Percentiles rank a stretch among this genome's conserved stretches.
phyloP scores from a whole-genome alignment of 495 filamentous ascomycete species.

The Emericellopsis terricola region DNA sequence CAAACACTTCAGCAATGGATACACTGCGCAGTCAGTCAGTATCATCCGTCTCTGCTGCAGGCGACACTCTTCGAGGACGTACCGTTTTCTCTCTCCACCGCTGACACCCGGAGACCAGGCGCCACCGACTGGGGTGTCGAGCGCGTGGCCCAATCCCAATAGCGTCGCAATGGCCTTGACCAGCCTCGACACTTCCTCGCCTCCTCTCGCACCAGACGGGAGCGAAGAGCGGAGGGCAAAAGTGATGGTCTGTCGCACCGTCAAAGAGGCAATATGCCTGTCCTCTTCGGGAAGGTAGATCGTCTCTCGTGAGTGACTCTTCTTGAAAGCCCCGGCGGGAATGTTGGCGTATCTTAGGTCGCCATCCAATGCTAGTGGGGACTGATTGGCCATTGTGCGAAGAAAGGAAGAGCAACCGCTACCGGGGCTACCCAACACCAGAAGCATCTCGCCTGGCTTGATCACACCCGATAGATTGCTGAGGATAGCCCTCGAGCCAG shows the following conservation, averaged over 20 bases:
- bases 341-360: slow-evolving; percentile 48
- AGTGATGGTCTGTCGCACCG: slow-evolving; percentile 48
- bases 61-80: not conserved
- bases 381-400: slow-evolving; percentile 47
- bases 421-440: slow-evolving; percentile 55
- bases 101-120: slow-evolving; percentile 53
- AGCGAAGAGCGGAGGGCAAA: too few relatives aligned
- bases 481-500: slow-evolving; percentile 33
- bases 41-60: not conserved
- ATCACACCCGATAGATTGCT: slow-evolving; percentile 28
- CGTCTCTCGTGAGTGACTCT: slow-evolving; percentile 21
- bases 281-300: slow-evolving; percentile 57
- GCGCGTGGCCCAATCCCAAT: slow-evolving; percentile 56
- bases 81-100: slow-evolving; percentile 30
- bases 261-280: slow-evolving; percentile 55
- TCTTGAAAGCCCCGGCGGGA: slow-evolving; percentile 26
- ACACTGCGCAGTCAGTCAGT: slow-evolving; percentile 4
- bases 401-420: slow-evolving; percentile 55
- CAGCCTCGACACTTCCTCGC: too few relatives aligned
- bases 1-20: slow-evolving; percentile 21
- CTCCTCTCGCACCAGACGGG: too few relatives aligned
- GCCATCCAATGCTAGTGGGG: slow-evolving; percentile 38
- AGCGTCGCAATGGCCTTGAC: slow-evolving; percentile 26
- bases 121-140: slow-evolving; percentile 62
- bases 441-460: slow-evolving; percentile 30